Base-by-base conservation (phyloP, 345 rosid genomes). In the Corchorus olitorius region DNA sequence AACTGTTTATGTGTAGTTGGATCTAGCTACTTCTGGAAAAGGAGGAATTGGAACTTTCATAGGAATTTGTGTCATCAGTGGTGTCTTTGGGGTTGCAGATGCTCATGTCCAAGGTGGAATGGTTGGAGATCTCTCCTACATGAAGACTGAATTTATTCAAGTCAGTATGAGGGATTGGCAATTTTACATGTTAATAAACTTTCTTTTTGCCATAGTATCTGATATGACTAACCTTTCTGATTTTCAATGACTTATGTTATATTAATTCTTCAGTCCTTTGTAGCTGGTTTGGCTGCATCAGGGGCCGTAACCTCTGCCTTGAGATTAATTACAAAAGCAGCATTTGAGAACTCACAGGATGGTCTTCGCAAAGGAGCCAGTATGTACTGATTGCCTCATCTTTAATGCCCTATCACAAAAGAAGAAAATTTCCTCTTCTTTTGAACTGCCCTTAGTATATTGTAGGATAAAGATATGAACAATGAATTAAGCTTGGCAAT, bases 331-430 rank as follows among this genome's bases (percentile, higher is more conserved):
- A 92, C 97, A 0, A 88, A 87, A 88, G 97, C 98, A 4, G 93
- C 88, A 17, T 93, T 95, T 39, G 89, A 91, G 55, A 77, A 86
- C 11, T 81, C 92, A 2, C 54, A 65, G 48, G 58, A 89, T 64
- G 98, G 98, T 17, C 91, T 89, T 65, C 94, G 91, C 74, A 93
- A 89, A 72, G 98, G 98, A 75, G 97, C 97, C 73, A 82, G 97
- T 94, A 88, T 10, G 88, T 86, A 56, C 37, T 2, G 56, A 65
- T 74, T 16, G 10, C 66, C 64, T 59, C 59, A 5, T 61, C 11
- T 35, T 67, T 19, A 19, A 11, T 70, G 3, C n/a, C 52, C 16
- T 34, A 6, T 59, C 33, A 49, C 15, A 33, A 46, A 76, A 41
- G 60, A 55, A 61, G 45, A 70, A 20, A 10, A 8, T 27, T 15